Evolutionary conservation across 2,329 filamentous ascomycete genomes (phyloP).

Genomic region (Truncatella angustata): DNA sequence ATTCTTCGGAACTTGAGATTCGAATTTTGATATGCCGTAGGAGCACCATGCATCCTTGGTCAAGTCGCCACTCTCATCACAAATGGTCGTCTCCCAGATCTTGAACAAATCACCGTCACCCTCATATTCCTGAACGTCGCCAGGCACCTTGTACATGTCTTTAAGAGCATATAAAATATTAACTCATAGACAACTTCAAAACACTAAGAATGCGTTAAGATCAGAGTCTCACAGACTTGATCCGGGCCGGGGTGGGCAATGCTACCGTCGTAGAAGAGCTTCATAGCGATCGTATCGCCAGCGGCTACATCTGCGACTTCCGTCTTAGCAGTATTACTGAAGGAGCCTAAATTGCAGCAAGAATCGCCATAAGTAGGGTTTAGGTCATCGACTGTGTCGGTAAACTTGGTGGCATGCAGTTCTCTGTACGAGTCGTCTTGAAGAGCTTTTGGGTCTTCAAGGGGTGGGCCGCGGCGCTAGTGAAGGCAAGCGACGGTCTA

Average conservation of each 20-base stretch:
- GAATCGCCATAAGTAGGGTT: background rate
- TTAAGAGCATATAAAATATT: too few relatives aligned
- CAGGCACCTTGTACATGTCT: slow-evolving; percentile 1
- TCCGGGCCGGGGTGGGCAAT: slow-evolving; percentile 11
- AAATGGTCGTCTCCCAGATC: slow-evolving; percentile 13
- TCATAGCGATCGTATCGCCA: background rate
- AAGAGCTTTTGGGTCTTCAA: too few relatives aligned
- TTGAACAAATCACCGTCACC: slow-evolving; percentile 17
- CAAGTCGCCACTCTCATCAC: background rate
- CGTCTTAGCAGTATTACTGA: slow-evolving; percentile 2
- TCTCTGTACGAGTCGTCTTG: background rate
- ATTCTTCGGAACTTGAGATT: slow-evolving; percentile 14
- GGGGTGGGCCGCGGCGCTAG: too few relatives aligned
- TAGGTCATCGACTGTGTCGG: background rate
- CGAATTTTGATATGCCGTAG: slow-evolving; percentile 17
- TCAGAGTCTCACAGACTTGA: slow-evolving; percentile 11
- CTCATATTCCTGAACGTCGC: slow-evolving; percentile 14
- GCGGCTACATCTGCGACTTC: background rate
- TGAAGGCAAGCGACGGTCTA: too few relatives aligned
- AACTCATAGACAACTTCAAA: too few relatives aligned
- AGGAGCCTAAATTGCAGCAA: slow-evolving; percentile 3
- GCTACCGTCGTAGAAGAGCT: slow-evolving; percentile 4
- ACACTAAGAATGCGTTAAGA: too few relatives aligned
- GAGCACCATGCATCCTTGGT: slow-evolving; percentile 16
- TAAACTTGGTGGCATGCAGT: slow-evolving; percentile 5